These are phyloP conservation scores for Mycena filopes DNA, from an alignment of 768 basidiomycete genomes.

Conservation along the genomic window DNA sequence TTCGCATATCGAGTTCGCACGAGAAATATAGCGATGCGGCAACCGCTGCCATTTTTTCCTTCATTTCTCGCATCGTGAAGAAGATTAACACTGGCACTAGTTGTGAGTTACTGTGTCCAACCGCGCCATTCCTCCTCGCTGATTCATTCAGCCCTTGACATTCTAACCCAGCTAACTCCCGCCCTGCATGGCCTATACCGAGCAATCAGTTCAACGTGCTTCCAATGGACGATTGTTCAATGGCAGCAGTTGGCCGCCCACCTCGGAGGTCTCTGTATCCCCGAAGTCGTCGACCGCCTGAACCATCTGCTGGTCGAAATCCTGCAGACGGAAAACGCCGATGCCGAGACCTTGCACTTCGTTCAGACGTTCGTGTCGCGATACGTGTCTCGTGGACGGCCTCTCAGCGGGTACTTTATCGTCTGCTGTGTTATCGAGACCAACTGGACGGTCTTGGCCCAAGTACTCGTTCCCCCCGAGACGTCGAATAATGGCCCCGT, in stretches of 20 bases:
- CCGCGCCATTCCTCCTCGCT: conserved; percentile 6
- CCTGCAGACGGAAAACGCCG: conserved; percentile 62
- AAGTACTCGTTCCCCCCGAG: conserved; percentile 59
- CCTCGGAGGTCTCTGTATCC: conserved; percentile 70
- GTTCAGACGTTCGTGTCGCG: conserved; percentile 78
- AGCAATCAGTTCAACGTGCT: conserved; percentile 82
- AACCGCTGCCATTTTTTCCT: conserved; percentile 68
- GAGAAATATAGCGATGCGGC: conserved; percentile 59
- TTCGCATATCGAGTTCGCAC: conserved; percentile 70
- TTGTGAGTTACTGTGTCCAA: conserved; percentile 53
- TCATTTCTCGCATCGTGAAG: conserved; percentile 66
- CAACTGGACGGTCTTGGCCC: conserved; percentile 86
- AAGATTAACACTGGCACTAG: conserved; percentile 62
- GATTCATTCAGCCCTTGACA: conserved; percentile 63
- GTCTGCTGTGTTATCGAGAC: conserved; percentile 91
- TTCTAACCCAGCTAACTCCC: conserved; percentile 81
- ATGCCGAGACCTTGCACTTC: conserved; percentile 62
- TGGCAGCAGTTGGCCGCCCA: conserved; percentile 68
- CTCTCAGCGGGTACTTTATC: conserved; percentile 87
- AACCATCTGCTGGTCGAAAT: conserved; percentile 77
- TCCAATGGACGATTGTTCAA: conserved; percentile 75
- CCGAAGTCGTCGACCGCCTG: conserved; percentile 75
- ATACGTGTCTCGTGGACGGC: conserved; percentile 80
- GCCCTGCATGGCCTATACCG: conserved; percentile 89
- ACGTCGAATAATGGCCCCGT: conserved; percentile 41